Evolutionary conservation across 169 alveolate genomes (phyloP).

Genomic region (Eimeria falciformis): DNA sequence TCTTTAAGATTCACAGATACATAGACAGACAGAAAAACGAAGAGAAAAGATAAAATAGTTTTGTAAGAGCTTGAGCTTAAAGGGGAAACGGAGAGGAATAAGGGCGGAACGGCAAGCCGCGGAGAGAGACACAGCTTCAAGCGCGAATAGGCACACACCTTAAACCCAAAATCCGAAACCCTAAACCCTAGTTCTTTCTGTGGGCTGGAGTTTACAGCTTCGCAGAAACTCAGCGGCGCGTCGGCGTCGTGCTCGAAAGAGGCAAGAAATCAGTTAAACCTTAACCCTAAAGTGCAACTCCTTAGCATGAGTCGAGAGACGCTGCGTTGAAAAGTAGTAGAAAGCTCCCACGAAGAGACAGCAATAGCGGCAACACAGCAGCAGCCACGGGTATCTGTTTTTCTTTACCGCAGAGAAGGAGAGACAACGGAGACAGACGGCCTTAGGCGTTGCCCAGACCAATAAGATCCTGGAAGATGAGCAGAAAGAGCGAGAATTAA

Average conservation of each 20-base stretch:
- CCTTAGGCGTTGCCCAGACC: background rate
- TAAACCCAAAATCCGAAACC: constrained; percentile 11
- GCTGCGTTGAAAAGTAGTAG: too few relatives aligned
- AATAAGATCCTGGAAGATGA: background rate
- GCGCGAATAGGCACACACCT: too few relatives aligned
- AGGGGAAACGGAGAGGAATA: too few relatives aligned
- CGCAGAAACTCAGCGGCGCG: constrained; percentile 5
- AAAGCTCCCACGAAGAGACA: too few relatives aligned
- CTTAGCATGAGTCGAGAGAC: too few relatives aligned
- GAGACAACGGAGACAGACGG: background rate
- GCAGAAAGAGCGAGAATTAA: background rate
- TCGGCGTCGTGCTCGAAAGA: constrained; percentile 2
- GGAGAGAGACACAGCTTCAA: too few relatives aligned
- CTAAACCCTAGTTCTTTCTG: constrained; percentile 27
- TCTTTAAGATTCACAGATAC: too few relatives aligned
- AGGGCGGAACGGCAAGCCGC: too few relatives aligned
- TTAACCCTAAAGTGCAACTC: too few relatives aligned
- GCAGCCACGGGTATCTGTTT: background rate
- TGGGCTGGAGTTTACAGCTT: background rate
- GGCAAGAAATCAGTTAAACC: constrained; percentile 1
- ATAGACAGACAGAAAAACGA: too few relatives aligned
- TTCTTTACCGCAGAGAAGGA: background rate
- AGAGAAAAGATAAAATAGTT: too few relatives aligned
- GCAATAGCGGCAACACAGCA: constrained; percentile 3
- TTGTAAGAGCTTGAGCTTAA: too few relatives aligned